Conservation (phyloP, 345 rosid species). For the Rhodomyrtus tomentosa region DNA sequence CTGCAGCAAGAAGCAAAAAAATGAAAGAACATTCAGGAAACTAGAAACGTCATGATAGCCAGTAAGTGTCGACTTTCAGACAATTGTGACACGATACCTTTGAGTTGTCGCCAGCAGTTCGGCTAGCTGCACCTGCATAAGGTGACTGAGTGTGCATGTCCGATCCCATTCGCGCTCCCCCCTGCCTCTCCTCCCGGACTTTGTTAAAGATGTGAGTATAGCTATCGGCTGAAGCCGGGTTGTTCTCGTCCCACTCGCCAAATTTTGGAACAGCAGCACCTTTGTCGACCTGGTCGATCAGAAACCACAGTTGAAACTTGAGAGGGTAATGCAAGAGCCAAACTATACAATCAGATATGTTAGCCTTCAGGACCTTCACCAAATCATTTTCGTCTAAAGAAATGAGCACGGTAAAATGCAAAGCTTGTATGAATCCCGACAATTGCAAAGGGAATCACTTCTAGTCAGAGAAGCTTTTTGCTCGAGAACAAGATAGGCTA, state of each 20-base stretch:
- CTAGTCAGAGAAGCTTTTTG: background rate
- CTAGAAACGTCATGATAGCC: background rate
- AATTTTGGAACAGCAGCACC: constrained; percentile 84
- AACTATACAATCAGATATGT: background rate
- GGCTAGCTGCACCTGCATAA: background rate
- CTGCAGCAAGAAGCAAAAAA: constrained; percentile 18
- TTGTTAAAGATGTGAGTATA: constrained; percentile 80
- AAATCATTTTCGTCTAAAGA: background rate
- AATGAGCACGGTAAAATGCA: background rate
- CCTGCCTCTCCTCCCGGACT: constrained; percentile 69
- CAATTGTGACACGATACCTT: constrained; percentile 25
- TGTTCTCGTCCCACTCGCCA: constrained; percentile 85
- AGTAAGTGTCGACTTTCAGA: background rate
- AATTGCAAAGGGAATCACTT: background rate
- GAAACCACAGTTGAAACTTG: background rate
- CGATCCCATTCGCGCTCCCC: constrained; percentile 25
- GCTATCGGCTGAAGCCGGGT: constrained; percentile 78
- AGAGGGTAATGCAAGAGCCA: background rate
- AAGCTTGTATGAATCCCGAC: background rate
- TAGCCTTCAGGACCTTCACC: background rate
- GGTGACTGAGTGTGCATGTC: constrained; percentile 30
- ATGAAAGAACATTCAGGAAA: background rate
- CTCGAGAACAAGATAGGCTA: background rate
- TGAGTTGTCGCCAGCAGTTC: constrained; percentile 5
- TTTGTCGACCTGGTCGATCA: constrained; percentile 38